Evolutionary conservation across 2,329 filamentous ascomycete species (phyloP), one percentile per base, ranked within the genome.

Genomic region (Pseudocercospora eumusae): DNA sequence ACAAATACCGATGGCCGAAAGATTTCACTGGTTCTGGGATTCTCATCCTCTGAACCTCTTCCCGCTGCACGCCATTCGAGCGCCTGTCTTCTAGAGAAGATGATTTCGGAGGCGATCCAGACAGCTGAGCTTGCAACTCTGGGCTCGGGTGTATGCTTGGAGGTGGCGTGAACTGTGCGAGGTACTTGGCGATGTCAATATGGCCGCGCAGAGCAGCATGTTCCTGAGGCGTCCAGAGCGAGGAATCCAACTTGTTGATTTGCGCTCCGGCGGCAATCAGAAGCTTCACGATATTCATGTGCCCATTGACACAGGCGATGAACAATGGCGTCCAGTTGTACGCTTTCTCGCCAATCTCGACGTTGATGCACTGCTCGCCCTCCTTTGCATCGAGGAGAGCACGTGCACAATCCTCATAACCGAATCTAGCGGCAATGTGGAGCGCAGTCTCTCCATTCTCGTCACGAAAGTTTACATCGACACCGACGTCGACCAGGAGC

Each of bases 241-340:
- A 97, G 0, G 88, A 89, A 75, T 99, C 95, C 5, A 83, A 79
- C 62, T 85, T 87, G 60, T 88, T 87, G 2, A 92, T 78, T 62
- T 96, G 86, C 0, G 92, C 91, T 1, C 91, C 91, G 21, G 89
- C 88, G 54, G 88, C 84, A 44, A 96, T 84, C 4, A 99, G 82
- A 23, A 95, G 81, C 71, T 92, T 84, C 0, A 90, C 90, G 44
- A 96, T 86, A 0, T 83, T 78, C 10, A 92, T 76, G 66, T 92
- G 89, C 0, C 93, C 93, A 71, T 99, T 93, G 2, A 98, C 93
- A 58, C 90, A 91, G 9, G 93, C 91, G 66, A 96, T 89, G 72
- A 96, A 95, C 11, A 99, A 81, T n/a, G 95, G 91, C 0, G 95
- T 97, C 93, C 95, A 99, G 2, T 89, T 87, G 73, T 96, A 98